Conservation (phyloP, 2,329 filamentous ascomycete genomes). For the Raffaelea albimanens region DNA sequence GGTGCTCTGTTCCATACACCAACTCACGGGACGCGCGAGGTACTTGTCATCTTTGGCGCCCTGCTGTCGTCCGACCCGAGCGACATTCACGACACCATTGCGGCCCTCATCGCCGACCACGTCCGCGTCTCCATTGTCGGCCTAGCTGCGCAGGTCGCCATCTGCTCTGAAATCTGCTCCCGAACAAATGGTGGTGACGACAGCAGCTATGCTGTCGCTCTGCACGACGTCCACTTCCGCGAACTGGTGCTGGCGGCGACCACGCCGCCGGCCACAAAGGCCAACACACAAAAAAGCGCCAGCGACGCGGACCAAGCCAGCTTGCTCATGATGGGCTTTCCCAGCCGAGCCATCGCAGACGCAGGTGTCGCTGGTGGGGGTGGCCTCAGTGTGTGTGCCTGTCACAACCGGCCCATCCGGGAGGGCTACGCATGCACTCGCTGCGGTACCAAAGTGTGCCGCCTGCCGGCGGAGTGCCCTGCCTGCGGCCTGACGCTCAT, state of each 20-base stretch:
- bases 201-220: constrained; percentile 67
- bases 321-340: constrained; percentile 97
- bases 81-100: constrained; percentile 88
- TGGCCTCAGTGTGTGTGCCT: constrained; percentile 72
- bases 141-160: constrained; percentile 81
- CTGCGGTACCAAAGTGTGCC: constrained; percentile 82
- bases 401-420: constrained; percentile 71
- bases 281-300: constrained; percentile 33
- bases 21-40: constrained; percentile 84
- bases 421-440: constrained; percentile 89
- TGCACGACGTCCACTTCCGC: constrained; percentile 79
- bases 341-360: constrained; percentile 69
- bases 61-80: constrained; percentile 85
- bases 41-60: constrained; percentile 85
- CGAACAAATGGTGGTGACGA: constrained; percentile 59
- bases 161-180: constrained; percentile 82
- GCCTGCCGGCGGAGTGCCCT: constrained; percentile 81
- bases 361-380: constrained; percentile 49
- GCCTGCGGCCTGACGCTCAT: constrained; percentile 87
- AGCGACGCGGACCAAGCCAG: constrained; percentile 31
- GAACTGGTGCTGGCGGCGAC: constrained; percentile 85
- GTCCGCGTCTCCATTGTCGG: constrained; percentile 87
- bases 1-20: constrained; percentile 89
- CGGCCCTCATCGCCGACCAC: constrained; percentile 65
- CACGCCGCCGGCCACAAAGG: constrained; percentile 76